Evolutionary conservation across 1,139 yeast species (phyloP).

Genomic region (Nematodospora anomalae): DNA sequence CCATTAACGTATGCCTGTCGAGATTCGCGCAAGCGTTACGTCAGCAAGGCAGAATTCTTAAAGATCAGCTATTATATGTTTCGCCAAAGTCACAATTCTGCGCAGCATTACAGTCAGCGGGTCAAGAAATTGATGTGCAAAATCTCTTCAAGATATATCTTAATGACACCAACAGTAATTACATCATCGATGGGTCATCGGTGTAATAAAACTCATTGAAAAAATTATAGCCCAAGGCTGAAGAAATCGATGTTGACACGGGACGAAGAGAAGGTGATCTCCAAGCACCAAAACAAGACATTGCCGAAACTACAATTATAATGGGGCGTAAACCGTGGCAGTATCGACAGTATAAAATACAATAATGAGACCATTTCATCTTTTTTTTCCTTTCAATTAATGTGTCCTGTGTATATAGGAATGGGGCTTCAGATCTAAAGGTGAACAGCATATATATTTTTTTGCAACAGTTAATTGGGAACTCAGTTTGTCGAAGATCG

Average conservation of each 20-base stretch:
- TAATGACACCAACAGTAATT: slow-evolving; percentile 30
- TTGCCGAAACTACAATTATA: slow-evolving; percentile 32
- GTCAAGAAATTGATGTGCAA: slow-evolving; percentile 26
- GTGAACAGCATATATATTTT: too few relatives aligned
- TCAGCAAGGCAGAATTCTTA: slow-evolving; percentile 28
- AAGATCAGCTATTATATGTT: slow-evolving; percentile 32
- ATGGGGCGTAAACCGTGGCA: slow-evolving; percentile 25
- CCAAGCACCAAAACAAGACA: slow-evolving; percentile 37
- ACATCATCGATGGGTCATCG: slow-evolving; percentile 26
- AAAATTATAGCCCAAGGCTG: slow-evolving; percentile 31
- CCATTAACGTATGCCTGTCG: slow-evolving; percentile 33
- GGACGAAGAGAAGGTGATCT: slow-evolving; percentile 45
- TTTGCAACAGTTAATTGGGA: too few relatives aligned
- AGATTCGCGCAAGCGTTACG: slow-evolving; percentile 32
- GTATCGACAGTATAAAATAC: slow-evolving; percentile 22
- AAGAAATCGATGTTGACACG: slow-evolving; percentile 42
- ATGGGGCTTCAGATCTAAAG: too few relatives aligned
- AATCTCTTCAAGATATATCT: slow-evolving; percentile 35
- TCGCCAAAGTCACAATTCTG: slow-evolving; percentile 35
- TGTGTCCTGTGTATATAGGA: too few relatives aligned
- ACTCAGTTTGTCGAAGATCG: too few relatives aligned
- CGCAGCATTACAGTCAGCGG: slow-evolving; percentile 40
- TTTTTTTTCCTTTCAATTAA: too few relatives aligned
- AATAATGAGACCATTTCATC: slow-evolving; percentile 20
- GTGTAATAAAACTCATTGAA: slow-evolving; percentile 24